phyloP scores from a whole-genome alignment of 139 green algal genomes.

The Picocystis salinarum region DNA sequence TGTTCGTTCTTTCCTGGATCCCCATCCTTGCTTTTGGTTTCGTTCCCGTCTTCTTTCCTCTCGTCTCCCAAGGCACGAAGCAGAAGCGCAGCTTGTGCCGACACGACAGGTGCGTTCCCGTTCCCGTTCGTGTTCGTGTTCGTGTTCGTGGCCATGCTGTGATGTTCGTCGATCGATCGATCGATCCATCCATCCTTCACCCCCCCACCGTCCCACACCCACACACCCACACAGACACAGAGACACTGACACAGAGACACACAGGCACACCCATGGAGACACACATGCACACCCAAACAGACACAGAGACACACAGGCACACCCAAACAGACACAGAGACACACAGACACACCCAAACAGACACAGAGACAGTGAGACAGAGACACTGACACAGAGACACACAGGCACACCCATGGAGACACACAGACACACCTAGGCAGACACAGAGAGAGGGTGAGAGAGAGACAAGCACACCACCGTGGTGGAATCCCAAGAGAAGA shows the following conservation, averaged over 20 bases:
- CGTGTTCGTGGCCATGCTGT: too few relatives aligned
- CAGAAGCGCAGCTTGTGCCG: too few relatives aligned
- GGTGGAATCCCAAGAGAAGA: too few relatives aligned
- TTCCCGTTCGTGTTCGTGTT: too few relatives aligned
- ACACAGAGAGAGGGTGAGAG: constrained; percentile 3
- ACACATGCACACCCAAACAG: constrained; percentile 4
- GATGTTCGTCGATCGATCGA: constrained; percentile 1
- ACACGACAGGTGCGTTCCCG: too few relatives aligned
- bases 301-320: constrained; percentile 4
- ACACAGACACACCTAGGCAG: constrained; percentile 4
- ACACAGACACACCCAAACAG: not conserved
- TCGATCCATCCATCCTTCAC: constrained; percentile 11
- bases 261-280: constrained; percentile 3
- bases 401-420: constrained; percentile 1
- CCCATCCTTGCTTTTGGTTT: too few relatives aligned
- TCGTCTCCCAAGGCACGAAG: too few relatives aligned
- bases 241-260: constrained; percentile 4
- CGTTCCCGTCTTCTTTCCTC: too few relatives aligned
- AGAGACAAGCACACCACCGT: constrained; percentile 5
- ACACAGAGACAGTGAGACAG: constrained; percentile 5
- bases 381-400: constrained; percentile 4
- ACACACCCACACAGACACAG: constrained; percentile 6
- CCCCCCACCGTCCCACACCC: constrained; percentile 5
- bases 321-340: constrained; percentile 5
- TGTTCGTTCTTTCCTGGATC: too few relatives aligned